Percentiles rank a stretch among this genome's conserved stretches.
These are phyloP conservation scores for Fragilariopsis cylindrus DNA, from an alignment of 108 stramenopile species.

Conservation along the genomic window DNA sequence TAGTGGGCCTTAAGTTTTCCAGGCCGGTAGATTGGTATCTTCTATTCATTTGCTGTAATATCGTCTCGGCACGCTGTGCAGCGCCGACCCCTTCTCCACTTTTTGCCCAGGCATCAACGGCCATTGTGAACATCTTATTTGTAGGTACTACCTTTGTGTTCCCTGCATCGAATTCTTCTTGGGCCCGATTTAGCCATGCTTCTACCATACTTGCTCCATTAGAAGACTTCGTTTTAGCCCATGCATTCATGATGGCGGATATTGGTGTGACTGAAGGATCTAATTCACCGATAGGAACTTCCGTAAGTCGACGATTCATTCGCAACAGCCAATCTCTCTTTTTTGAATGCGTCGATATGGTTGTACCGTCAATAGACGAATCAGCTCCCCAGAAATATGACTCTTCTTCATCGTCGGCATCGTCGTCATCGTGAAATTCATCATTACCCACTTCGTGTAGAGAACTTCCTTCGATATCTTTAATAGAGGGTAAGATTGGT, in stretches of 20 bases:
- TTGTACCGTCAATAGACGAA: background rate
- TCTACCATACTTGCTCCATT: constrained; percentile 85
- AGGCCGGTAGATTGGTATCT: constrained; percentile 59
- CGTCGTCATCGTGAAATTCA: constrained; percentile 14
- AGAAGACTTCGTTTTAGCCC: constrained; percentile 82
- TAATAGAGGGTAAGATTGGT: constrained; percentile 31
- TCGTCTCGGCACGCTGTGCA: constrained; percentile 75
- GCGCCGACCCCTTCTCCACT: constrained; percentile 75
- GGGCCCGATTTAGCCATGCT: constrained; percentile 73
- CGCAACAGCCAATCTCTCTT: constrained; percentile 81
- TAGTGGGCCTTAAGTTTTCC: constrained; percentile 71
- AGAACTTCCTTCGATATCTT: constrained; percentile 20
- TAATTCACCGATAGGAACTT: constrained; percentile 65
- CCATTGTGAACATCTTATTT: constrained; percentile 86
- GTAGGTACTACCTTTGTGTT: constrained; percentile 62
- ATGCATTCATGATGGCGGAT: constrained; percentile 80
- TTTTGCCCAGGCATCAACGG: constrained; percentile 89
- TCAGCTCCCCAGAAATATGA: constrained; percentile 1
- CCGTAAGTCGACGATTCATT: constrained; percentile 74
- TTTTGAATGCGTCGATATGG: constrained; percentile 37
- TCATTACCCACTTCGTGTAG: constrained; percentile 16
- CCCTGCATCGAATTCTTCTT: constrained; percentile 66
- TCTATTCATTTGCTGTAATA: constrained; percentile 76
- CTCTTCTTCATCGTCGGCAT: constrained; percentile 18
- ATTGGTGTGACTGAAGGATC: constrained; percentile 72